Base-by-base conservation (phyloP, 2,329 filamentous ascomycete species). In the Aureobasidium sp. region DNA sequence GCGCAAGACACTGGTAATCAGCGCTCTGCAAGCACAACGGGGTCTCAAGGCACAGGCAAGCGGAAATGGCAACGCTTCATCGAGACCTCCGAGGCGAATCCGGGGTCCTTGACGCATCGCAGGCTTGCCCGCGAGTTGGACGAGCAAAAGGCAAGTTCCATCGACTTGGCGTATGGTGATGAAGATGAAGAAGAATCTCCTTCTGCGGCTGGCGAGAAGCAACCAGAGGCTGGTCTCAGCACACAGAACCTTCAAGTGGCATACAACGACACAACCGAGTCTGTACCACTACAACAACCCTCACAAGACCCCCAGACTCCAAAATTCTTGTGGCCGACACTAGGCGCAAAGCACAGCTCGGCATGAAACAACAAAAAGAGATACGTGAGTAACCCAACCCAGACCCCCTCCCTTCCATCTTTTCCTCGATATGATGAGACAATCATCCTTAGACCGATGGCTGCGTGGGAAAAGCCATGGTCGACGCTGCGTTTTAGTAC, bases 151-250 rank as follows among this genome's bases (percentile, higher is more conserved):
- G 69, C 71, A 20, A 69, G 73, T 22, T 67, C 68, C 1, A 67
- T 78, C 1, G 72, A 78, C n/a, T 71, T 84, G 59, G 78, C 82
- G 64, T 84, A 84, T 41, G 64, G 63, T n/a, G 55, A 64, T 41
- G 22, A n/a, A n/a, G n/a, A 25, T 25, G 59, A 62, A 8, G 61
- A 62, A n/a, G 62, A 60, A 3, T n/a, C 34, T 14, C 6, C 41
- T 11, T 2, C 3, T 27, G 1, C 25, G 2, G 29, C 14, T 6
- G 6, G 15, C 11, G 17, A 44, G 12, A 62, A 34, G 41, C 36
- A 25, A 49, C 5, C 34, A 15, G 25, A 36, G n/a, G 17, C 11
- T 25, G 17, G 5, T 9, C 11, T 5, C 22, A 5, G 4, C 11
- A 5, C 52, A 15, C 29, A 25, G 17, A 5, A 6, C 2, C 11